Evolutionary conservation across 352 stramenopile species (phyloP).

Genomic region (Phytophthora cajani): DNA sequence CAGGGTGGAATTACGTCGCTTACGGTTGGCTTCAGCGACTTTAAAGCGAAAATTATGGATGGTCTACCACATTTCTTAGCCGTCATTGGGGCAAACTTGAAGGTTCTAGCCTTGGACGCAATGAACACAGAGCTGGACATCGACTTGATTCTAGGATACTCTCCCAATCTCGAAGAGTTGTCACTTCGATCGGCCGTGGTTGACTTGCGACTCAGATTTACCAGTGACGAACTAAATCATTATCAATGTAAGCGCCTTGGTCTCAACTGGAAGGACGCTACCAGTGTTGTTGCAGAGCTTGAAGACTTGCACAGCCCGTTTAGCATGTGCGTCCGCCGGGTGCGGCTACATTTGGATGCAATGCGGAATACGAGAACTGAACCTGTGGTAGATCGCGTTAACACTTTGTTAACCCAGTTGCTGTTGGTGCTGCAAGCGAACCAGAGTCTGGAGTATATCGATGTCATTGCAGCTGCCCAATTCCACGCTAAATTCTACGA

Average conservation of each 20-base stretch:
- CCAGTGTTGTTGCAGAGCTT: not conserved
- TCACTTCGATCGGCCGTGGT: conserved; percentile 3
- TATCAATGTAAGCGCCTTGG: not conserved
- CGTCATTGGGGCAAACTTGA: not conserved
- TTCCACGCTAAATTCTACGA: not conserved
- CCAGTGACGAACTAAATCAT: not conserved
- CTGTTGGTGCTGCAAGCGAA: conserved; percentile 10
- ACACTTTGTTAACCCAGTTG: not conserved
- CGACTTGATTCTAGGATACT: conserved; percentile 8
- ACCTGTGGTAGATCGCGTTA: not conserved
- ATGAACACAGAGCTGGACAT: not conserved
- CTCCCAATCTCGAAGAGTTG: conserved; percentile 19
- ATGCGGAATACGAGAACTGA: not conserved
- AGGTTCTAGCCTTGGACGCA: conserved; percentile 5
- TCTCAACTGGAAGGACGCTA: conserved; percentile 3
- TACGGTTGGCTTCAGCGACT: not conserved
- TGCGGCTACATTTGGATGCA: not conserved
- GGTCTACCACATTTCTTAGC: conserved; percentile 2
- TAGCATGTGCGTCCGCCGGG: not conserved
- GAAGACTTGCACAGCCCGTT: not conserved
- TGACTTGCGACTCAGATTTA: conserved; percentile 8
- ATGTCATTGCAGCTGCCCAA: not conserved
- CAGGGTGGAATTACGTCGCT: not conserved
- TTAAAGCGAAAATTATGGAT: not conserved
- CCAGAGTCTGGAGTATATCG: not conserved